These are phyloP conservation scores for Beauveria sp. DNA, from an alignment of 2,329 filamentous ascomycete genomes.

Conservation along the genomic window DNA sequence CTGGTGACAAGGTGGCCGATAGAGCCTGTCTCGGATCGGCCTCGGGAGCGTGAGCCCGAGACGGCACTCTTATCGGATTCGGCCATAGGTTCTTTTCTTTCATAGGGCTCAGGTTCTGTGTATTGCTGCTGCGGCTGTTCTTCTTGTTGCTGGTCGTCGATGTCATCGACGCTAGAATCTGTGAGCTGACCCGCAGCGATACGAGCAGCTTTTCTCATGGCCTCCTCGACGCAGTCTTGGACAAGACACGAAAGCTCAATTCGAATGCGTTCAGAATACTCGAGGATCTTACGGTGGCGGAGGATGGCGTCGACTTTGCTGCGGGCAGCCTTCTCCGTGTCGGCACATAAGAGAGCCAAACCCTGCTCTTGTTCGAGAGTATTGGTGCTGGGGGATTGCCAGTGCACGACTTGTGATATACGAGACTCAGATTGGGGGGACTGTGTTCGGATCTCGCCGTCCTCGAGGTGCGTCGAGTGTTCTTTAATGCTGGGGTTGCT, in stretches of 20 bases:
- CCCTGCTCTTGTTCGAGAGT: conserved; percentile 92
- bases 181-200: conserved; percentile 80
- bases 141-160: conserved; percentile 19
- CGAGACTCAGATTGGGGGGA: conserved; percentile 94
- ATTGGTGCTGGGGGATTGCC: conserved; percentile 89
- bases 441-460: conserved; percentile 75
- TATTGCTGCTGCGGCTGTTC: conserved; percentile 6
- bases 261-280: conserved; percentile 92
- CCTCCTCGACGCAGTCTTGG: conserved; percentile 90
- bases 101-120: neutral
- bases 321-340: conserved; percentile 77
- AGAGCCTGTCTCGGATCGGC: conserved; percentile 37
- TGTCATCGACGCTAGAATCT: conserved; percentile 60
- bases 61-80: conserved; percentile 18
- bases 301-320: conserved; percentile 90
- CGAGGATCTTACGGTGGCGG: conserved; percentile 83
- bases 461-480: conserved; percentile 49
- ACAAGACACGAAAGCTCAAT: conserved; percentile 89
- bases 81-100: conserved; percentile 23
- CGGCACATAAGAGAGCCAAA: conserved; percentile 75
- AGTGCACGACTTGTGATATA: conserved; percentile 88
- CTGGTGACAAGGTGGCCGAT: conserved; percentile 28
- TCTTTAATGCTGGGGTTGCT: conserved; percentile 93
- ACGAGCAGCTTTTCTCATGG: conserved; percentile 78
- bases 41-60: conserved; percentile 7